Evolutionary conservation across 2,329 filamentous ascomycete species (phyloP).

Genomic region (Xylariaceae sp.): DNA sequence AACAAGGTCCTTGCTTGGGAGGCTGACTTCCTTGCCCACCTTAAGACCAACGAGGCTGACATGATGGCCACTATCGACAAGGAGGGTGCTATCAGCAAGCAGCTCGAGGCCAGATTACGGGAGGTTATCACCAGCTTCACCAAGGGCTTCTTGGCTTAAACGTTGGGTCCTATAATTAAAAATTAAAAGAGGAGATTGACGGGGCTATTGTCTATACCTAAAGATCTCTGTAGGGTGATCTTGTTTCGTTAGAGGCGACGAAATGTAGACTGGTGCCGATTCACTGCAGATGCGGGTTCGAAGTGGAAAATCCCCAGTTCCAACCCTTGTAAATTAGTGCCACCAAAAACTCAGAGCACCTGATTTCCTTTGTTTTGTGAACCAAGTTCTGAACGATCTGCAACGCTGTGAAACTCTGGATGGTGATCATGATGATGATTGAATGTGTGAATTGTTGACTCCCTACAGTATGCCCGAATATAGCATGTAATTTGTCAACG

Average conservation of each 20-base stretch:
- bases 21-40: conserved; percentile 84
- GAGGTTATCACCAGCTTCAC: conserved; percentile 75
- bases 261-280: conserved; percentile 42
- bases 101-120: conserved; percentile 76
- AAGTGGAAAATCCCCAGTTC: conserved; percentile 42
- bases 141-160: conserved; percentile 77
- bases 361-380: conserved; percentile 52
- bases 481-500: not conserved
- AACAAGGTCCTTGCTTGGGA: conserved; percentile 91
- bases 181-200: conserved; percentile 29
- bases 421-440: not conserved
- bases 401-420: conserved; percentile 8
- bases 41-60: conserved; percentile 84
- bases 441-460: not conserved
- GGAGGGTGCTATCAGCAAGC: conserved; percentile 95
- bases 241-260: conserved; percentile 46
- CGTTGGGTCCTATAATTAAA: conserved; percentile 22
- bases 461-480: not conserved
- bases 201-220: conserved; percentile 45
- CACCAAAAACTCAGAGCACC: conserved; percentile 50
- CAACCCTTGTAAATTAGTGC: conserved; percentile 59
- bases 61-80: conserved; percentile 83
- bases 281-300: conserved; percentile 42
- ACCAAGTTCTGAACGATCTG: not conserved
- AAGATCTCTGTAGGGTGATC: conserved; percentile 31